A percentile compares a stretch with the other conserved stretches of the same genome.
These are phyloP conservation scores for Trametes hirsuta DNA, from an alignment of 1,284 basidiomycete species.

Conservation along the genomic window DNA sequence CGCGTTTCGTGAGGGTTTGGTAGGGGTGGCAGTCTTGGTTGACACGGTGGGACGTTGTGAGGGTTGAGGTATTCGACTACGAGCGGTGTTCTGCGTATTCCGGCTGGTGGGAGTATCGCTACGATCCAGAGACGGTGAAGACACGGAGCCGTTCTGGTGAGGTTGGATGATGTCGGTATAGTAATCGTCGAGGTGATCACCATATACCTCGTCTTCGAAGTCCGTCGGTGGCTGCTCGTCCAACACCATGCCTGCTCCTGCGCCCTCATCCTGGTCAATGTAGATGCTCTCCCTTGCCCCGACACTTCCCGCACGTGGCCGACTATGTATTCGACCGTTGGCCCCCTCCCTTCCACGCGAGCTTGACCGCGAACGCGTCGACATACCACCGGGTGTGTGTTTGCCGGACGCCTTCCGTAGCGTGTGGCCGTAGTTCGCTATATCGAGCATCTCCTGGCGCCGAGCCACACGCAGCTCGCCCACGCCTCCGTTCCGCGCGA, in stretches of 20 bases:
- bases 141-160: conserved; percentile 27
- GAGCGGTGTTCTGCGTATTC: conserved; percentile 17
- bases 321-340: conserved; percentile 17
- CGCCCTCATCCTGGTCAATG: conserved; percentile 59
- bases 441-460: conserved; percentile 78
- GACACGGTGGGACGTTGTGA: conserved; percentile 13
- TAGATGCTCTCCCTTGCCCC: conserved; percentile 63
- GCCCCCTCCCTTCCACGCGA: conserved; percentile 29
- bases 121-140: conserved; percentile 28
- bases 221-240: conserved; percentile 75
- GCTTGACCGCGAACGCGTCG: conserved; percentile 33
- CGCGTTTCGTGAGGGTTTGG: conserved; percentile 19
- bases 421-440: conserved; percentile 75
- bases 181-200: conserved; percentile 30
- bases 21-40: conserved; percentile 21
- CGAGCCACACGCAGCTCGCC: conserved; percentile 73
- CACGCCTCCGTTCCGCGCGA: conserved; percentile 78
- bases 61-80: conserved; percentile 30
- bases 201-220: conserved; percentile 43
- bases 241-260: conserved; percentile 54
- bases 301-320: conserved; percentile 60
- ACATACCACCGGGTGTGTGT: conserved; percentile 17
- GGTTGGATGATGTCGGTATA: conserved; percentile 30
- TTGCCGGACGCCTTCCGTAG: conserved; percentile 31
- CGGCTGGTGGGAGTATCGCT: conserved; percentile 24